Percentiles rank a stretch among this genome's conserved stretches.
Conservation (phyloP, 2,329 filamentous ascomycete genomes). For the Microcyclospora pomicola region DNA sequence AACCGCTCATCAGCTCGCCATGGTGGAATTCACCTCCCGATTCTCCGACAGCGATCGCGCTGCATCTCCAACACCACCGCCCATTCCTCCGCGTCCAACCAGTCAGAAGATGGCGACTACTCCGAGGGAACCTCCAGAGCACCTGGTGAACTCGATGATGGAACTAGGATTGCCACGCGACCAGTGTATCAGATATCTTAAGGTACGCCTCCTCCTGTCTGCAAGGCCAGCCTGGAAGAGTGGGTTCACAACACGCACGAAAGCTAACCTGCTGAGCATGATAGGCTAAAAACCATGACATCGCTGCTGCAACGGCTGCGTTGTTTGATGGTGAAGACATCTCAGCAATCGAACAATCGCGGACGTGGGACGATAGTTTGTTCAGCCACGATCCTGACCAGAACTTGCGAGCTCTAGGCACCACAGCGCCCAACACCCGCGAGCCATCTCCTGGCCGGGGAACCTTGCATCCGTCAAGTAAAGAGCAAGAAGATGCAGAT, state of each 20-base stretch:
- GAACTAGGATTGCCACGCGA: slow-evolving; percentile 9
- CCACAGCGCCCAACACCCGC: slow-evolving; percentile 19
- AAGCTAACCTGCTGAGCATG: not conserved
- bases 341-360: slow-evolving; percentile 10
- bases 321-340: slow-evolving; percentile 22
- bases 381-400: slow-evolving; percentile 18
- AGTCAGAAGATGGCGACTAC: slow-evolving; percentile 15
- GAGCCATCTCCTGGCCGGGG: slow-evolving; percentile 11
- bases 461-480: slow-evolving; percentile 13
- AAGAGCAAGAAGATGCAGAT: slow-evolving; percentile 19
- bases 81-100: slow-evolving; percentile 3
- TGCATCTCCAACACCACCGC: not conserved
- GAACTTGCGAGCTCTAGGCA: slow-evolving; percentile 10
- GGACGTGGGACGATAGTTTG: slow-evolving; percentile 17
- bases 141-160: slow-evolving; percentile 13
- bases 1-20: too few relatives aligned
- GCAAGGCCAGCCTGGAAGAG: not conserved
- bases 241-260: not conserved
- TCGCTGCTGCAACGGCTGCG: slow-evolving; percentile 15
- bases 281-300: slow-evolving; percentile 21
- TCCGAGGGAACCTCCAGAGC: slow-evolving; percentile 13
- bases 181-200: slow-evolving; percentile 14
- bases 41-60: too few relatives aligned
- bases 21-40: too few relatives aligned
- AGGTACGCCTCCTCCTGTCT: slow-evolving; percentile 8